Evolutionary conservation across 148 eudicot species (phyloP).

Genomic region (Camellia lanceoleosa): DNA sequence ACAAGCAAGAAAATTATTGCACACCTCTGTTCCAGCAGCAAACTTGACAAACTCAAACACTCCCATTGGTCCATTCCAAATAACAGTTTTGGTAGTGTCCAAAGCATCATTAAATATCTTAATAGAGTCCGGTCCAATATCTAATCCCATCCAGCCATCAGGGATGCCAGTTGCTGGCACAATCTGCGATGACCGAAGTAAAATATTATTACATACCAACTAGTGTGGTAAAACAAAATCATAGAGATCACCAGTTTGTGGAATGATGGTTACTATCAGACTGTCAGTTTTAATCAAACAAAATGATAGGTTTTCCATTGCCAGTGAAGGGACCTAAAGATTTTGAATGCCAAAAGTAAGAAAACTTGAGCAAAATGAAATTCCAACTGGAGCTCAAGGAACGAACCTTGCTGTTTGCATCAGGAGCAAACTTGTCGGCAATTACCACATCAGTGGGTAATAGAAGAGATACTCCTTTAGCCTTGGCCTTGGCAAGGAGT

Average conservation of each 20-base stretch:
- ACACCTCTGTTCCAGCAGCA: conserved; percentile 75
- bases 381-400: not conserved
- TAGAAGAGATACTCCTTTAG: conserved; percentile 74
- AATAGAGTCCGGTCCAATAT: conserved; percentile 74
- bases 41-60: conserved; percentile 76
- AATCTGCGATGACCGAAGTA: conserved; percentile 34
- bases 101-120: conserved; percentile 72
- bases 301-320: not conserved
- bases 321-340: too few species aligned
- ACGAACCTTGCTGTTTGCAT: conserved; percentile 91
- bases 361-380: not conserved
- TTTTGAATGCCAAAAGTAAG: not conserved
- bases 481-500: conserved; percentile 83
- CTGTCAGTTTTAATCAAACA: conserved; percentile 12
- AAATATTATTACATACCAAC: not conserved
- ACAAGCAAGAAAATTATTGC: conserved; percentile 6
- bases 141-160: conserved; percentile 86
- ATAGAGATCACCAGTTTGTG: not conserved
- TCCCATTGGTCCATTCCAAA: conserved; percentile 88
- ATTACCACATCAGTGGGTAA: conserved; percentile 79
- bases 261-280: not conserved
- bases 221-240: not conserved
- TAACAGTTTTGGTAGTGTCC: conserved; percentile 72
- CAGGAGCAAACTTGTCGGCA: conserved; percentile 92
- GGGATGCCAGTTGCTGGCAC: conserved; percentile 70